These are phyloP conservation scores for Ilyonectria sp. DNA, from an alignment of 2,329 filamentous ascomycete species.

Conservation along the genomic window DNA sequence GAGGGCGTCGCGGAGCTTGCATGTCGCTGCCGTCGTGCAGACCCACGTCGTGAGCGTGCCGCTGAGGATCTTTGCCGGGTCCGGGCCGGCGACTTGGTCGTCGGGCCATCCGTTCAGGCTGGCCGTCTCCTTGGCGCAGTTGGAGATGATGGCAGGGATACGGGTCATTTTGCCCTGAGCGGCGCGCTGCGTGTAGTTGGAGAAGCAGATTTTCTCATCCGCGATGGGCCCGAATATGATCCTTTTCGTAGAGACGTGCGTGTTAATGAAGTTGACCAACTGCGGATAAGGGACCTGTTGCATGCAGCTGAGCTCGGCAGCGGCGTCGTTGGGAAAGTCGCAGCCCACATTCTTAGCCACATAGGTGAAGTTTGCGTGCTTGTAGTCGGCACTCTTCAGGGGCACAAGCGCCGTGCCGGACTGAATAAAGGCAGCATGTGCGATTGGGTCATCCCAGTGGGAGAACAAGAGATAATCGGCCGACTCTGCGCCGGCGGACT, in stretches of 20 bases:
- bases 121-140: constrained; percentile 51
- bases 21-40: constrained; percentile 48
- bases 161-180: constrained; percentile 44
- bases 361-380: constrained; percentile 53
- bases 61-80: constrained; percentile 43
- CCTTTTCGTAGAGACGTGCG: constrained; percentile 49
- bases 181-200: constrained; percentile 49
- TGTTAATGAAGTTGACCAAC: constrained; percentile 52
- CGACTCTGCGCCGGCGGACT: constrained; percentile 68
- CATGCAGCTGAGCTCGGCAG: constrained; percentile 56
- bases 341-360: constrained; percentile 54
- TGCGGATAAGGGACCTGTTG: constrained; percentile 50
- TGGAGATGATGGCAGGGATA: constrained; percentile 51
- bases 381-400: constrained; percentile 43
- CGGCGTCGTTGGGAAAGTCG: constrained; percentile 42
- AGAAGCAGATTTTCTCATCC: constrained; percentile 51
- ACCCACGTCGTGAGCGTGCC: constrained; percentile 44
- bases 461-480: constrained; percentile 77
- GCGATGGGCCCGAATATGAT: constrained; percentile 33
- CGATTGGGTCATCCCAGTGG: constrained; percentile 62
- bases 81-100: constrained; percentile 46
- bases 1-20: constrained; percentile 43
- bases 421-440: constrained; percentile 57
- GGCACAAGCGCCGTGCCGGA: constrained; percentile 56
- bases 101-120: constrained; percentile 12